Evolutionary conservation across 2,329 filamentous ascomycete species (phyloP).

Genomic region (Trichoderma gracile): DNA sequence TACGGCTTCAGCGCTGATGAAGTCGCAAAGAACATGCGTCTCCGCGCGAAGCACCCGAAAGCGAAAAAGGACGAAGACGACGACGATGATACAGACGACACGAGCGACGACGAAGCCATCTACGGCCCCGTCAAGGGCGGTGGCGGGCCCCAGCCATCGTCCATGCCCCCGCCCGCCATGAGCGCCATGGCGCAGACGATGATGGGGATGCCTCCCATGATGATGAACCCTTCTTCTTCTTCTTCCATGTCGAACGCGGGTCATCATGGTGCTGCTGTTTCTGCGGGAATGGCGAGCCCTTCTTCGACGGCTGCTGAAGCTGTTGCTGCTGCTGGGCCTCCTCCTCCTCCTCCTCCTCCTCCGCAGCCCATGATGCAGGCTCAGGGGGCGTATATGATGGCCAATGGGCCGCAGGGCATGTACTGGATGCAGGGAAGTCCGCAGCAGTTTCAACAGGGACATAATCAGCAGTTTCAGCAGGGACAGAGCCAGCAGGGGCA

Average conservation of each 20-base stretch:
- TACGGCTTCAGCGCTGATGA: conserved; percentile 4
- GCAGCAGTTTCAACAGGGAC: neutral
- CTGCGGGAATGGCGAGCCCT: neutral
- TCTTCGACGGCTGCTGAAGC: neutral
- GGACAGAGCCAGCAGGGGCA: neutral
- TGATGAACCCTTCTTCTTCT: neutral
- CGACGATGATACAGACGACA: neutral
- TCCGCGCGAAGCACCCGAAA: conserved; percentile 2
- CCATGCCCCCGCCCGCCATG: neutral
- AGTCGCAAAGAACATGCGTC: conserved; percentile 7
- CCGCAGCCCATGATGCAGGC: neutral
- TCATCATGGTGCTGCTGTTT: neutral
- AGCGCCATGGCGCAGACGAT: neutral
- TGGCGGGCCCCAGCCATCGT: neutral
- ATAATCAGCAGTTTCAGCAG: conserved; percentile 1
- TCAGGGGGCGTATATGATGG: neutral
- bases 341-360: too few species aligned
- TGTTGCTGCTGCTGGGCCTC: neutral
- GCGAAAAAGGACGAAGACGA: neutral
- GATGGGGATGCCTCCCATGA: neutral
- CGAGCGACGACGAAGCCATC: neutral
- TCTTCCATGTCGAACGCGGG: neutral
- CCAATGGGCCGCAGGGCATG: neutral
- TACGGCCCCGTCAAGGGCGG: neutral
- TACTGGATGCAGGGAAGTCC: neutral